Evolutionary conservation across 2,329 filamentous ascomycete species (phyloP), one percentile per base, ranked within the genome.

Genomic region (Coniochaeta ligniaria): DNA sequence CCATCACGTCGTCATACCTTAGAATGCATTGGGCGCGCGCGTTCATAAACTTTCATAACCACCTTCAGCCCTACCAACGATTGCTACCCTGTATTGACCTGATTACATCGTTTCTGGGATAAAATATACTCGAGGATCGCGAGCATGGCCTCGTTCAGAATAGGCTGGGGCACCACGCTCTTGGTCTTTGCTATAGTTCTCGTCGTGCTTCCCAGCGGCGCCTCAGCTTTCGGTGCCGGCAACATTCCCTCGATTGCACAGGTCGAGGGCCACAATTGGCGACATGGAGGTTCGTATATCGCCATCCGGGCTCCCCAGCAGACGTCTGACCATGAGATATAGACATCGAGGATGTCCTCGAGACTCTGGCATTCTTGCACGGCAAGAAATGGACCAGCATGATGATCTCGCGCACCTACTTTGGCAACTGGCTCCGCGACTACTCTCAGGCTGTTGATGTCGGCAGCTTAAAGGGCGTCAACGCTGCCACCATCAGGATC

Each of bases 391-490:
- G 91, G 91, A 90, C 89, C 1, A 86, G 86, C 16, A 87, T 90
- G 79, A 84, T 90, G 75, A 82, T 94, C 59, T 89, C 89, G 75
- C 82, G 90, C 60, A 87, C 88, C 33, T 94, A 92, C 75, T 94
- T 94, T 77, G 90, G 91, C 61, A 95, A 95, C 74, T 95, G 91
- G 90, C 78, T 94, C 45, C 83, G 91, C 62, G 91, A 94, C 76
- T 95, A 95, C 72, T 92, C 89, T 14, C 90, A 94, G 70, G 91
- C 90, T 38, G 82, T 94, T 72, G 91, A 94, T 69, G 87, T 93
- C 14, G 89, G 89, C 57, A 91, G 88, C 62, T 74, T 95, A 63
- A 93, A 92, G 75, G 87, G 86, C 62, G 86, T 92, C 62, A 91
- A 90, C 64, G 87, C 89, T 36, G 87, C 88, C 41, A 92, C 90